A percentile compares a stretch with the other conserved stretches of the same genome.
Conservation (phyloP, 768 basidiomycete genomes). For the Xerocomus brunneocitrinus region DNA sequence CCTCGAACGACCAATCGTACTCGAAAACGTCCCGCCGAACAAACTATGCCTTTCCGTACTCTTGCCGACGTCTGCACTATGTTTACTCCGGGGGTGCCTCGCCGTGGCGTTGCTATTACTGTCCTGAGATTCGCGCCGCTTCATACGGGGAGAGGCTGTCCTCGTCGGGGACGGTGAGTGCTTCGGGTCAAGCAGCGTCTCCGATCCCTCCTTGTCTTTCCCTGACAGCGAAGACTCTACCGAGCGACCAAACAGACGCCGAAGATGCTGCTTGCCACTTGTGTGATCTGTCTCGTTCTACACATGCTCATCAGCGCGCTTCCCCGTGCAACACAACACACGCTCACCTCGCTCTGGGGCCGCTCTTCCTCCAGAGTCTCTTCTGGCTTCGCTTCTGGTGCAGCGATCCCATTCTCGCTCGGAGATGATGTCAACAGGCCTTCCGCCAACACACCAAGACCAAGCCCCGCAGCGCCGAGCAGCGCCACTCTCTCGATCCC, state of each 20-base stretch:
- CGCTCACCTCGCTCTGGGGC: slow-evolving; percentile 65
- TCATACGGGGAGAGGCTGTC: slow-evolving; percentile 17
- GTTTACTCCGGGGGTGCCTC: slow-evolving; percentile 45
- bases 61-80: slow-evolving; percentile 44
- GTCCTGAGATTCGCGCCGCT: slow-evolving; percentile 23
- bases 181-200: slow-evolving; percentile 27
- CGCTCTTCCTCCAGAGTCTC: slow-evolving; percentile 46
- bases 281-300: slow-evolving; percentile 45
- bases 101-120: slow-evolving; percentile 10
- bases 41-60: slow-evolving; percentile 68
- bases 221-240: slow-evolving; percentile 29
- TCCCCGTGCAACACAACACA: neutral
- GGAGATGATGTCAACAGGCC: slow-evolving; percentile 53
- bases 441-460: slow-evolving; percentile 36
- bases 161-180: slow-evolving; percentile 21
- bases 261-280: slow-evolving; percentile 37
- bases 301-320: neutral
- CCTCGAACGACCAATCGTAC: slow-evolving; percentile 59
- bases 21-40: slow-evolving; percentile 65
- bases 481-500: slow-evolving; percentile 22
- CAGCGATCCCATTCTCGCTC: slow-evolving; percentile 51
- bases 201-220: slow-evolving; percentile 34
- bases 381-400: slow-evolving; percentile 30
- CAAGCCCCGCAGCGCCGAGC: slow-evolving; percentile 24
- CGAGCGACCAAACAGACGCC: slow-evolving; percentile 61